Evolutionary conservation across 176 grass and related monocot genomes (phyloP).

Genomic region (Secale cereale): DNA sequence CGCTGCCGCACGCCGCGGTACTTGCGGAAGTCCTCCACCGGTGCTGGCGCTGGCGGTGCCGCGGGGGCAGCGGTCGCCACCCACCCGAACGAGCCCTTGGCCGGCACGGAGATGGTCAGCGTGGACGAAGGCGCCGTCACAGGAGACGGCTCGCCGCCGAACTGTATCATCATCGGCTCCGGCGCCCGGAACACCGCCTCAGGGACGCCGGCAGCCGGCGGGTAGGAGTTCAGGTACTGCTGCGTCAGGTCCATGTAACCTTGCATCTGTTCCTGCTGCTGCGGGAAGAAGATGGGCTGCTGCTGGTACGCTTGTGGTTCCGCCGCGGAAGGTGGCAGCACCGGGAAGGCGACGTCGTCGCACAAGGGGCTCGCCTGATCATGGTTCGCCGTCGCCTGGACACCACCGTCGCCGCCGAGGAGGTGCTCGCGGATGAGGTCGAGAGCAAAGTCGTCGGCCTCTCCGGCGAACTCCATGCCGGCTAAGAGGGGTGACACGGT

Average conservation of each 20-base stretch:
- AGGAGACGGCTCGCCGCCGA: constrained; percentile 23
- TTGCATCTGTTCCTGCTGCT: background rate
- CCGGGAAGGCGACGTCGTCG: constrained; percentile 9
- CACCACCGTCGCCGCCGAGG: constrained; percentile 12
- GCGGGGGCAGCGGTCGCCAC: background rate
- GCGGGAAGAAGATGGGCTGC: constrained; percentile 7
- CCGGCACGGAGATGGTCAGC: constrained; percentile 30
- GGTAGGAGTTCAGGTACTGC: background rate
- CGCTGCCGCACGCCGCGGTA: constrained; percentile 69
- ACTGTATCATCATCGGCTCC: constrained; percentile 41
- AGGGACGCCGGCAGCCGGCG: background rate
- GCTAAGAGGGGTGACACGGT: background rate
- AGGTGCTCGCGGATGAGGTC: constrained; percentile 55
- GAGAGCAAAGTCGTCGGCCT: constrained; percentile 30
- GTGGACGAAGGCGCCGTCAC: background rate
- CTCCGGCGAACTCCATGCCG: constrained; percentile 52
- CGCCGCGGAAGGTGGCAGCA: background rate
- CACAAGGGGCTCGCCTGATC: background rate
- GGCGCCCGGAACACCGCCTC: background rate
- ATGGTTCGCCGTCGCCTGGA: background rate
- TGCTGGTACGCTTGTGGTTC: background rate
- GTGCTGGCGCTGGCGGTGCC: background rate
- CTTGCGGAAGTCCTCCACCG: constrained; percentile 40
- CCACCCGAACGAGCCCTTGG: constrained; percentile 24
- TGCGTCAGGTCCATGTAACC: constrained; percentile 3